phyloP scores from a whole-genome alignment of 192 early-diverging fungal genomes.

The Dimargaris verticillata region DNA sequence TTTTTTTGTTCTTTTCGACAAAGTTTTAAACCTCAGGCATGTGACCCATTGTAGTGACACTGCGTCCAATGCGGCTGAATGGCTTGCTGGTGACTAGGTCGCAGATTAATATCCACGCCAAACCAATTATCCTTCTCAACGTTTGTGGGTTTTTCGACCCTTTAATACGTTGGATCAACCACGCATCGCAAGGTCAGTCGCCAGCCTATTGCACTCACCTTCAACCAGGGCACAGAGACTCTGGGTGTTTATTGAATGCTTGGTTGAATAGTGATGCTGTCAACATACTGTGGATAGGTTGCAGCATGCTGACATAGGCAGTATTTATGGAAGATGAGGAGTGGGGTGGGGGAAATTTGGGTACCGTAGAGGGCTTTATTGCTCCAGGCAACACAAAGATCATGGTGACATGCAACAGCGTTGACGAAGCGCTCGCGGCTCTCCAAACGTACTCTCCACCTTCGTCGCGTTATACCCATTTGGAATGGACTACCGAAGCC shows the following conservation, averaged over 20 bases:
- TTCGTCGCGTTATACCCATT: neutral
- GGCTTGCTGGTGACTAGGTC: constrained; percentile 18
- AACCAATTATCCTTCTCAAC: constrained; percentile 67
- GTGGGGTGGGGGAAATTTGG: neutral
- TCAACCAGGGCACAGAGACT: no score
- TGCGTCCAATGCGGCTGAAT: no score
- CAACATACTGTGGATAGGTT: no score
- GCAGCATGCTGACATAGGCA: neutral
- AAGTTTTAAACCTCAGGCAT: no score
- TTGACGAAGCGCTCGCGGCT: neutral
- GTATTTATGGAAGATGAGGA: neutral
- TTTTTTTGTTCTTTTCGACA: no score
- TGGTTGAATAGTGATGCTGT: no score
- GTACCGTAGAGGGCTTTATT: neutral
- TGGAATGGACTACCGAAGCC: constrained; percentile 3
- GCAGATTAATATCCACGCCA: constrained; percentile 59
- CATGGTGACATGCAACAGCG: neutral
- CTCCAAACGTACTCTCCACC: neutral
- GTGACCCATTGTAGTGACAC: no score
- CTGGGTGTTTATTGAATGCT: no score
- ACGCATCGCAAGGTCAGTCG: constrained; percentile 26
- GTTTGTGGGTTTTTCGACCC: constrained; percentile 58
- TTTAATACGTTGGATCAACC: constrained; percentile 44
- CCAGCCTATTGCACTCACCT: no score
- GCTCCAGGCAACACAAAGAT: neutral